Conservation (phyloP, 805 yeast genomes). For the Sporopachydermia lactativora region DNA sequence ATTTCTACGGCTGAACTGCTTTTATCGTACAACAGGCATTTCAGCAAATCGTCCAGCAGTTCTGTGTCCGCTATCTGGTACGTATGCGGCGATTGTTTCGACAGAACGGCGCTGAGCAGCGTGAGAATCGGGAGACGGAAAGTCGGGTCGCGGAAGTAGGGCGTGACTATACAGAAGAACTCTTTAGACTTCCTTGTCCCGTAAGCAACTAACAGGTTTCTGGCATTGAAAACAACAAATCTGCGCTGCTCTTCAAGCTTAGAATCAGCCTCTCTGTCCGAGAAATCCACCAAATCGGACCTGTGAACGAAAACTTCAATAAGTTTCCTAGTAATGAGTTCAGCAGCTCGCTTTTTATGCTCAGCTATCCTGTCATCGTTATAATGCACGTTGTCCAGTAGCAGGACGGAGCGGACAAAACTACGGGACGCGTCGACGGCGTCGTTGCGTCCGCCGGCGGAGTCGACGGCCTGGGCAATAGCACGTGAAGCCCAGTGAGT, state of each 20-base stretch:
- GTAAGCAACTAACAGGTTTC: conserved; percentile 25
- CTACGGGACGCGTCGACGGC: conserved; percentile 21
- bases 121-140: conserved; percentile 26
- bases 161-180: conserved; percentile 25
- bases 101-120: conserved; percentile 24
- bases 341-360: conserved; percentile 11
- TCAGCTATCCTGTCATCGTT: conserved; percentile 8
- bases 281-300: conserved; percentile 6
- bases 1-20: conserved; percentile 25
- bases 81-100: conserved; percentile 17
- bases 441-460: conserved; percentile 36
- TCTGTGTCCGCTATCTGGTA: conserved; percentile 21
- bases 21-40: conserved; percentile 27
- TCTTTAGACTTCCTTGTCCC: conserved; percentile 24
- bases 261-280: conserved; percentile 17
- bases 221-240: conserved; percentile 31
- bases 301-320: conserved; percentile 14
- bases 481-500: conserved; percentile 36
- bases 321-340: conserved; percentile 12
- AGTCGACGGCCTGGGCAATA: conserved; percentile 37
- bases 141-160: conserved; percentile 19
- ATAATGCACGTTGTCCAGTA: conserved; percentile 12
- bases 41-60: conserved; percentile 24
- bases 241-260: conserved; percentile 32
- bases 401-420: conserved; percentile 17